Evolutionary conservation across 495 filamentous ascomycete genomes (phyloP), one percentile per base, ranked within the genome.

Genomic region (Cercophora newfieldiana): DNA sequence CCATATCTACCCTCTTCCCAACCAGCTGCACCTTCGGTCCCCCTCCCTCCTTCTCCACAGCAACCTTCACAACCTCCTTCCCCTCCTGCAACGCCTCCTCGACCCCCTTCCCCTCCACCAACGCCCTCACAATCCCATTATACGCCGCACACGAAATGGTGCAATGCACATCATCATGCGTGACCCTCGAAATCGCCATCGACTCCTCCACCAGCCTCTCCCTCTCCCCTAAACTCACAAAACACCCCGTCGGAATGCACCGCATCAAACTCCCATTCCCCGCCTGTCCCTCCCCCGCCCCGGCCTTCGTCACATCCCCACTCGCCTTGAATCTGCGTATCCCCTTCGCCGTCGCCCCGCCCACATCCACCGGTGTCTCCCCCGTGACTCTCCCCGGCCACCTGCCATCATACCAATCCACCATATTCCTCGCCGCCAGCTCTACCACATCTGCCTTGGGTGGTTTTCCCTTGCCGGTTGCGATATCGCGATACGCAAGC

Each of bases 211-310:
- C 50, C 18, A 63, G 5, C 44, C 19, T 58, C 5, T 50, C 63
- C 12, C 10, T 18, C 3, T 71, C 65, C 4, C n/a, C n/a, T n/a
- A n/a, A n/a, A n/a, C 3, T 10, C 29, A 59, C 60, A 51, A 75
- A 73, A 56, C 73, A 50, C 5, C 60, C 73, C 7, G 69, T 75
- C 1, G 73, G 66, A 8, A 75, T 67, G 44, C 73, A 75, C 22
- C 73, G 55, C 73, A 75, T 75, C 26, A 75, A 50, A 3, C 59
- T 63, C 7, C 73, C 73, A 29, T 75, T 75, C 12, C 73, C 73
- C 8, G 69, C 67, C 18, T 59, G 31, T 10, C 69, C 71, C 63
- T 71, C 57, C 0, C 73, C 73, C 7, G 71, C 69, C 3, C 73
- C 73, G 0, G 60, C 54, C 0, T 30, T 55, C 0, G 22, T 56